phyloP scores from a whole-genome alignment of 441 rosid species.

The Populus hybrid region DNA sequence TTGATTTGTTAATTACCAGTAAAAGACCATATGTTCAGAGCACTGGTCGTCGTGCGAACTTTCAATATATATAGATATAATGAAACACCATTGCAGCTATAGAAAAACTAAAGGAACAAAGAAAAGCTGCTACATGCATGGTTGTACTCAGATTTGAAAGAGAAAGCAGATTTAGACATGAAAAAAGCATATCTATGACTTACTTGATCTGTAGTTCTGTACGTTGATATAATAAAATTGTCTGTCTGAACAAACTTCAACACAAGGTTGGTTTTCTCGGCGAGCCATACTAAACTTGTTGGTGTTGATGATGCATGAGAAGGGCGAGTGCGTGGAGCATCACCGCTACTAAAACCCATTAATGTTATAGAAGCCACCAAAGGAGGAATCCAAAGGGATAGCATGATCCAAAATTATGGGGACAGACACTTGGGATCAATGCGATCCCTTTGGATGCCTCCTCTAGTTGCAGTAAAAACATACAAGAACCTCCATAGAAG shows the following conservation, averaged over 20 bases:
- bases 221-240: not conserved
- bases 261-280: not conserved
- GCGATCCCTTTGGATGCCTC: conserved; percentile 99
- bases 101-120: not conserved
- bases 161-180: not conserved
- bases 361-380: conserved; percentile 46
- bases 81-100: not conserved
- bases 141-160: not conserved
- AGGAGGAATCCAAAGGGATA: conserved; percentile 98
- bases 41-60: not conserved
- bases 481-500: conserved; percentile 7
- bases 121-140: not conserved
- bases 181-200: not conserved
- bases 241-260: not conserved
- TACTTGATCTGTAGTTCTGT: not conserved
- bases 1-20: not conserved
- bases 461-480: conserved; percentile 45
- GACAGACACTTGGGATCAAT: conserved; percentile 57
- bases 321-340: not conserved
- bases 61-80: not conserved
- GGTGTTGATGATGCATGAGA: not conserved
- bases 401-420: conserved; percentile 71
- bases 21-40: not conserved
- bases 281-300: not conserved
- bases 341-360: not conserved